These are phyloP conservation scores for Coniochaeta sp. DNA, from an alignment of 2,329 filamentous ascomycete species.

Conservation along the genomic window DNA sequence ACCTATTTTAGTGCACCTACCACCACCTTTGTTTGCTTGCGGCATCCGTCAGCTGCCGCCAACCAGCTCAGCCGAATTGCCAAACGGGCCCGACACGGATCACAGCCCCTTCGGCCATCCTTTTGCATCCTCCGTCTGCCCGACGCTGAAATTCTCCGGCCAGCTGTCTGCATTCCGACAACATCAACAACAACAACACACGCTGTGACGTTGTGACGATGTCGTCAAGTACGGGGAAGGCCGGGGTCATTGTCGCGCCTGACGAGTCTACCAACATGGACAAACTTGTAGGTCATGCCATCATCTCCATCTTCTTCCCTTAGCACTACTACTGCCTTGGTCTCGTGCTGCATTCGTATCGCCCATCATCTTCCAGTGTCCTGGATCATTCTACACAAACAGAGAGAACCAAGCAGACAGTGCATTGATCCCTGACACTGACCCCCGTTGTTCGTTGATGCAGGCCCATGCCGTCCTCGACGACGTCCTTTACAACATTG, in stretches of 20 bases:
- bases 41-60: neutral
- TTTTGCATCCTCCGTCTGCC: neutral
- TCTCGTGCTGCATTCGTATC: neutral
- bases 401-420: neutral
- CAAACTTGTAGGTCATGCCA: slow-evolving; percentile 44
- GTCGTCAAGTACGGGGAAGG: slow-evolving; percentile 41
- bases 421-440: neutral
- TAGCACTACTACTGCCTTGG: neutral
- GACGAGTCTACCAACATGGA: slow-evolving; percentile 46
- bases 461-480: slow-evolving; percentile 62
- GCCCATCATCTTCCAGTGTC: too few species aligned
- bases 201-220: slow-evolving; percentile 18
- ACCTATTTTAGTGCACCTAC: neutral
- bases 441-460: neutral
- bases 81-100: neutral
- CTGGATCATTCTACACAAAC: too few species aligned
- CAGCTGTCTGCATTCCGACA: neutral
- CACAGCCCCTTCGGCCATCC: neutral
- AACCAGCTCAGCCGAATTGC: neutral
- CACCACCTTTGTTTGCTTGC: neutral
- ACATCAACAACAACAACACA: slow-evolving; percentile 1
- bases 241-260: slow-evolving; percentile 47
- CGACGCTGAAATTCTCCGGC: neutral
- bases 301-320: neutral
- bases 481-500: slow-evolving; percentile 67